Percentiles rank a stretch among this genome's conserved stretches.
phyloP scores from a whole-genome alignment of 2,329 filamentous ascomycete genomes.

The Botrytis medusae region DNA sequence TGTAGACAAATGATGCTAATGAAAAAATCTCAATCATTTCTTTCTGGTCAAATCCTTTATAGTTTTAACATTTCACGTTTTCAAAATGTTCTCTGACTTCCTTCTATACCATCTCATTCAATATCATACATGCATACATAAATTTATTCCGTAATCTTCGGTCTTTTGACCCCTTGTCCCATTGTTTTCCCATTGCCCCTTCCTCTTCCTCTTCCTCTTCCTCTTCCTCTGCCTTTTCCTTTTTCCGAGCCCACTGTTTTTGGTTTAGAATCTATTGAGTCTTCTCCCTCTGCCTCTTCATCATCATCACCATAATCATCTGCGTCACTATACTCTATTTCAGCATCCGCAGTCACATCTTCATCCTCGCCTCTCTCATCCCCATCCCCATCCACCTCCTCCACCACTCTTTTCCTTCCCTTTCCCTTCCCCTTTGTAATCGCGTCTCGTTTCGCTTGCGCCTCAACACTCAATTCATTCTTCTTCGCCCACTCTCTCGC shows the following conservation, averaged over 20 bases:
- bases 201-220: not conserved
- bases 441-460: constrained; percentile 31
- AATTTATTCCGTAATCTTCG: not conserved
- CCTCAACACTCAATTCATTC: constrained; percentile 37
- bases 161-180: not conserved
- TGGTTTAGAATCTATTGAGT: too few species aligned
- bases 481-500: constrained; percentile 39
- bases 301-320: constrained; percentile 5
- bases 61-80: not conserved
- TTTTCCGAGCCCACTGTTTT: constrained; percentile 13
- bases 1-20: not conserved
- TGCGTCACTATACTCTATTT: constrained; percentile 14
- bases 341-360: constrained; percentile 13
- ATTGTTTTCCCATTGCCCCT: not conserved
- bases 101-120: not conserved
- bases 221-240: constrained; percentile 24
- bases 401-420: constrained; percentile 11
- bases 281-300: not conserved
- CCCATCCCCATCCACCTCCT: constrained; percentile 20
- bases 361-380: constrained; percentile 10
- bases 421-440: constrained; percentile 25
- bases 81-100: accelerated
- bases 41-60: not conserved
- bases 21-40: not conserved
- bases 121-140: not conserved